These are phyloP conservation scores for Trichophyton equinum DNA, from an alignment of 2,329 filamentous ascomycete genomes.

Conservation along the genomic window DNA sequence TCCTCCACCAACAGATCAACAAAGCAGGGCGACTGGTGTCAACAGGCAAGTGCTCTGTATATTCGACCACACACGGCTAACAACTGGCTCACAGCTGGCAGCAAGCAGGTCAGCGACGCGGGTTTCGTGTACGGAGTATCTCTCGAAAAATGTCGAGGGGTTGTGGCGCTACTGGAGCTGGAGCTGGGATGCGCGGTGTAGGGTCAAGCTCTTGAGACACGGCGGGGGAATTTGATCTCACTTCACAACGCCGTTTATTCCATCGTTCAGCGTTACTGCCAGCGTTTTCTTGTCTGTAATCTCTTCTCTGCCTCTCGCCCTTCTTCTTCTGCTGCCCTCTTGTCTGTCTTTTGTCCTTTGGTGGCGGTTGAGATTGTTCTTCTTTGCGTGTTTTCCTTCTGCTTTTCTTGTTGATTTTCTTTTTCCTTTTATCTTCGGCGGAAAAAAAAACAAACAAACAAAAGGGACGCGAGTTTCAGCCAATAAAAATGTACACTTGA, in stretches of 20 bases:
- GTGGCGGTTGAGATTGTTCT: neutral
- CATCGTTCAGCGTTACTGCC: neutral
- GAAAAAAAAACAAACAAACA: neutral
- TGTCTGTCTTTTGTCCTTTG: neutral
- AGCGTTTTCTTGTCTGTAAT: neutral
- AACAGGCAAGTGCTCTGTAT: neutral
- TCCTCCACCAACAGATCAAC: slow-evolving; percentile 9
- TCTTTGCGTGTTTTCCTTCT: neutral
- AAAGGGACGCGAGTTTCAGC: neutral
- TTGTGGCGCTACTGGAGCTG: neutral
- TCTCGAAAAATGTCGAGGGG: neutral
- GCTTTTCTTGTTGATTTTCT: neutral
- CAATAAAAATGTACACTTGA: neutral
- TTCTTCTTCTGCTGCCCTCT: neutral
- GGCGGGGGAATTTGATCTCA: neutral
- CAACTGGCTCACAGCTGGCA: neutral
- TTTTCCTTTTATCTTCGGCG: neutral
- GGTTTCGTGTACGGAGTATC: neutral
- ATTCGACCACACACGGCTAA: neutral
- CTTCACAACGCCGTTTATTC: neutral
- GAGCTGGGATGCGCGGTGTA: neutral
- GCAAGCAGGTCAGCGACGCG: neutral
- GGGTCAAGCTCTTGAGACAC: neutral
- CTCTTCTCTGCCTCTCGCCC: neutral
- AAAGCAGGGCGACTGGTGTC: neutral